Evolutionary conservation across 495 filamentous ascomycete genomes (phyloP).

Genomic region (Friedmanniomyces simplex): DNA sequence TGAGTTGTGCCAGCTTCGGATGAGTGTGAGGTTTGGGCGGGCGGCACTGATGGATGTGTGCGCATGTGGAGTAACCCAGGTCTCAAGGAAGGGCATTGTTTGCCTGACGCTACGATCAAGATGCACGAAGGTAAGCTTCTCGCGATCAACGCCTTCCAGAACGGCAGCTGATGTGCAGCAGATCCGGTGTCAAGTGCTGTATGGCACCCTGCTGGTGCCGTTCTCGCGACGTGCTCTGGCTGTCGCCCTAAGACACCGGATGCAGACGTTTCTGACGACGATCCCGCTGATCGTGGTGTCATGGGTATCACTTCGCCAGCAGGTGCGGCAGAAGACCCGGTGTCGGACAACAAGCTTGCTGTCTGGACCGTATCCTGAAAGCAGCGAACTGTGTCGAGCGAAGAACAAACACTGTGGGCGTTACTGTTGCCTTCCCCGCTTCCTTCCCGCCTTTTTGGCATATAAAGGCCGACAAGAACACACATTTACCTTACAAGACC

Average conservation of each 20-base stretch:
- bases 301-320: neutral
- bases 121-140: conserved; percentile 28
- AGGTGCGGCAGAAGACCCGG: neutral
- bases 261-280: neutral
- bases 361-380: neutral
- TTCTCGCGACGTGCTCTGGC: conserved; percentile 69
- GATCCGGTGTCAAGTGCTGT: conserved; percentile 52
- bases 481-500: too few species aligned
- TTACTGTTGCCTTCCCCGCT: neutral
- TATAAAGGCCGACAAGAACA: too few species aligned
- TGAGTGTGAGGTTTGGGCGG: conserved; percentile 74
- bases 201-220: conserved; percentile 55
- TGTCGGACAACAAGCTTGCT: neutral
- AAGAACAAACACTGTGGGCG: neutral
- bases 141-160: neutral
- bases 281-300: neutral
- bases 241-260: conserved; percentile 30
- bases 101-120: conserved; percentile 23
- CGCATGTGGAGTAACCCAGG: conserved; percentile 56
- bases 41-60: conserved; percentile 67
- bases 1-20: conserved; percentile 45
- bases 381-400: neutral
- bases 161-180: conserved; percentile 8
- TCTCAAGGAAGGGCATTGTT: conserved; percentile 35
- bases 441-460: neutral